Evolutionary conservation across 2,329 filamentous ascomycete species (phyloP), one percentile per base, ranked within the genome.

Genomic region (Ceratocystis albifundus): DNA sequence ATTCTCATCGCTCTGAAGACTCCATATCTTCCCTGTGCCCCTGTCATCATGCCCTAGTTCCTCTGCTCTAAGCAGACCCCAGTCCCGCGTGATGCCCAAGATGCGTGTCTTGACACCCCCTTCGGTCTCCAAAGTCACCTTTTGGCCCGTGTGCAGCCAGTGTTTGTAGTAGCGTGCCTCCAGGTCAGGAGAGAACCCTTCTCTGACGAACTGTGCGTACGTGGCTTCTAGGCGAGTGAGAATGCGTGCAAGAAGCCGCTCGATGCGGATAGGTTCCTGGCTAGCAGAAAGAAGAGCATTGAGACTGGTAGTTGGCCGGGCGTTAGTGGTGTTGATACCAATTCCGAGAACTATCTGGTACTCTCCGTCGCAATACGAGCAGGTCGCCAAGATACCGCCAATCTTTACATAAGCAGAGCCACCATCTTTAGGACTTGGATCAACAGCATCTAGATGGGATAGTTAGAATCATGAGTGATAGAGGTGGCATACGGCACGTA

Each of bases 1-100:
- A 73, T 99, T 99, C 74, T 92, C 90, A 75, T 99, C 94, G 74
- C 91, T 96, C 79, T 96, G 92, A 76, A 99, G 76, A 71, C 88
- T 84, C 83, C 88, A 93, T 62, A 88, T 79, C 75, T 83, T 88
- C 0, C 93, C 92, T 0, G 89, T 96, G 1, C 81, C 78, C 65
- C 86, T 79, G 69, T 90, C 90, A 67, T 88, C 82, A 74, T 80
- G 83, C 2, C 86, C 87, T 65, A 95, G 75, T 79, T 97, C 92
- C 75, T 96, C 89, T 0, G 87, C 94, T 70, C 87, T 81, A 70
- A 99, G 73, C 74, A 97, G 78, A 0, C 94, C 94, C 86, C 90
- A 96, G 74, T 97, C 90, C n/a, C 82, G 78, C 4, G 91, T 96
- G 70, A 99, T 94, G 0, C 94, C 94, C 72, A 89, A 82, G 41